phyloP scores from a whole-genome alignment of 148 eudicot genomes.

The Persicaria tinctoria region DNA sequence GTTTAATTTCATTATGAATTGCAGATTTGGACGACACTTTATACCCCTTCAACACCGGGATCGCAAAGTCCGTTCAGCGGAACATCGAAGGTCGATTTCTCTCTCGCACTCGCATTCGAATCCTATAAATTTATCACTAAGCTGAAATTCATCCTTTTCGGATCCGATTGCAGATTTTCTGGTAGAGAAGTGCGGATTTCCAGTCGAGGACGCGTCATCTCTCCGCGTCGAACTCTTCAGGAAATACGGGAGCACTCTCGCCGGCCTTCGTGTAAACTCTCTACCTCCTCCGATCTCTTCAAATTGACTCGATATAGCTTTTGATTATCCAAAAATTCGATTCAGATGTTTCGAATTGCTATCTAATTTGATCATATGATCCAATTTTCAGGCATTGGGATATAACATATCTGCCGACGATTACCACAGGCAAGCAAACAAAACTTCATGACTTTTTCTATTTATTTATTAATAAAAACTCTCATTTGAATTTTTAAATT shows the following conservation, averaged over 20 bases:
- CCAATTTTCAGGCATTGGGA: conserved; percentile 56
- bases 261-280: conserved; percentile 60
- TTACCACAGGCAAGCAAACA: conserved; percentile 48
- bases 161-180: conserved; percentile 46
- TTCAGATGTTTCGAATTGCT: too few species aligned
- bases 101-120: background rate
- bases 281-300: background rate
- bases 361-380: too few species aligned
- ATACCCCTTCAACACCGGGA: conserved; percentile 60
- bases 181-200: conserved; percentile 60
- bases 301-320: background rate
- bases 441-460: background rate
- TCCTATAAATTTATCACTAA: background rate
- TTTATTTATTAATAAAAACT: background rate
- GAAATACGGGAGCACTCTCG: conserved; percentile 79
- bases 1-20: background rate
- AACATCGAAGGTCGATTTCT: conserved; percentile 63
- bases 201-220: conserved; percentile 42
- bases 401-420: conserved; percentile 66
- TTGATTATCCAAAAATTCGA: background rate
- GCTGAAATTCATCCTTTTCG: background rate
- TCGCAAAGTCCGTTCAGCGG: conserved; percentile 42
- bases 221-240: conserved; percentile 75
- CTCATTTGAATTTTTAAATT: background rate
- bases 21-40: conserved; percentile 93